Conservation (phyloP, 441 rosid genomes). For the Pelargonium myrrhifolium region DNA sequence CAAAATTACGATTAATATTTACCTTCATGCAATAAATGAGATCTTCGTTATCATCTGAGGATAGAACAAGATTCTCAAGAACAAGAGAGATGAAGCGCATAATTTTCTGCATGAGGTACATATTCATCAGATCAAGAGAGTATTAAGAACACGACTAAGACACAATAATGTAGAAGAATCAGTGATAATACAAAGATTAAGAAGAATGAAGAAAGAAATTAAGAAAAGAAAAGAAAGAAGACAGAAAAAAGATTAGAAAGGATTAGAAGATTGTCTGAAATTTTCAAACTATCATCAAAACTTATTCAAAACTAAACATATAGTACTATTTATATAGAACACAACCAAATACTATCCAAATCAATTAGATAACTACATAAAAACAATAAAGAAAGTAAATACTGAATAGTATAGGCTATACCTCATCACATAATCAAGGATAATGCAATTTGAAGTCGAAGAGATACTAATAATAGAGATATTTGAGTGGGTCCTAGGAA, state of each 20-base stretch:
- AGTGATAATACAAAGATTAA: too few species aligned
- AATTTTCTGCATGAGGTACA: constrained; percentile 57
- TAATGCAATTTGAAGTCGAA: constrained; percentile 10
- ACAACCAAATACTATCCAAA: too few species aligned
- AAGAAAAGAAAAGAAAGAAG: too few species aligned
- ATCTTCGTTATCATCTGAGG: constrained; percentile 91
- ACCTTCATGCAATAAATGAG: constrained; percentile 91
- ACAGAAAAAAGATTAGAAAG: too few species aligned
- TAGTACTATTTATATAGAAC: too few species aligned
- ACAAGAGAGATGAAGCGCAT: constrained; percentile 73
- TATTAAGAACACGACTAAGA: constrained; percentile 7
- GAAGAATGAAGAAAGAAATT: too few species aligned
- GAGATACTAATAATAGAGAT: constrained; percentile 1
- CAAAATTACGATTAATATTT: constrained; percentile 7
- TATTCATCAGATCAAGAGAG: constrained; percentile 21
- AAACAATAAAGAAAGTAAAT: too few species aligned
- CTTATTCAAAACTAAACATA: too few species aligned
- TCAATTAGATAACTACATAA: too few species aligned
- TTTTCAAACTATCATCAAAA: too few species aligned
- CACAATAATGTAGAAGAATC: neutral
- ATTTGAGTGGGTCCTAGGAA: constrained; percentile 8
- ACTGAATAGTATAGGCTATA: neutral
- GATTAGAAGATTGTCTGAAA: too few species aligned
- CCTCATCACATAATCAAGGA: constrained; percentile 6
- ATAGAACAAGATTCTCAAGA: constrained; percentile 90